A percentile compares a stretch with the other conserved stretches of the same genome.
Evolutionary conservation across 352 stramenopile genomes (phyloP).

Genomic region (Aphanomyces stellatus): DNA sequence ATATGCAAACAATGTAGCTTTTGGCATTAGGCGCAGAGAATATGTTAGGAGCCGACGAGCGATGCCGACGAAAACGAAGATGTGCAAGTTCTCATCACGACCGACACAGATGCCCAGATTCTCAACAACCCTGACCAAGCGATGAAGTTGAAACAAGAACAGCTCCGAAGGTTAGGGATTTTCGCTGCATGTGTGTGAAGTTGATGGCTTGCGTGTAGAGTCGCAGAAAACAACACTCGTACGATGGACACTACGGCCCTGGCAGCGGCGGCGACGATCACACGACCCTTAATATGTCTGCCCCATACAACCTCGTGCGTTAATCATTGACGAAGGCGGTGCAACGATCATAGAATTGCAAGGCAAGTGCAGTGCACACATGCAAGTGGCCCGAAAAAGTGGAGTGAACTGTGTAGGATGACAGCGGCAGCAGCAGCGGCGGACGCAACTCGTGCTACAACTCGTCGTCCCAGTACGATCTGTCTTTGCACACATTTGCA

Average conservation of each 20-base stretch:
- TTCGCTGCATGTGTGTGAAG: neutral
- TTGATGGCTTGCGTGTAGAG: conserved; percentile 24
- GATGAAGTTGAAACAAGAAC: conserved; percentile 86
- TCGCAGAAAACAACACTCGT: conserved; percentile 70
- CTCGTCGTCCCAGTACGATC: conserved; percentile 3
- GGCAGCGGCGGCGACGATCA: conserved; percentile 23
- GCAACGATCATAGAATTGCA: conserved; percentile 97
- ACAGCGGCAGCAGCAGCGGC: neutral
- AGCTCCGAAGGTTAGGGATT: conserved; percentile 62
- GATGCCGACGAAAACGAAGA: conserved; percentile 82
- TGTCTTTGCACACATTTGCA: no score
- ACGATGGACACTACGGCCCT: conserved; percentile 58
- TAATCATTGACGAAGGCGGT: conserved; percentile 88
- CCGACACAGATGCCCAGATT: conserved; percentile 83
- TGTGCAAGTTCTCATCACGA: conserved; percentile 87
- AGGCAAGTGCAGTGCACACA: conserved; percentile 72
- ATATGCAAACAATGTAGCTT: conserved; percentile 45
- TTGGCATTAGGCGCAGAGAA: conserved; percentile 16
- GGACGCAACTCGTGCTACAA: conserved; percentile 36
- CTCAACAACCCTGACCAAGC: conserved; percentile 87
- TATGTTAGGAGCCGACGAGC: conserved; percentile 42
- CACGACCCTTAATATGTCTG: conserved; percentile 77
- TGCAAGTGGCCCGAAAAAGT: conserved; percentile 79
- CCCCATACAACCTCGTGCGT: conserved; percentile 94
- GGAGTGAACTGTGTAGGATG: conserved; percentile 27